Conservation (phyloP, 129 eudicot species). For the Helichrysum umbraculigerum region DNA sequence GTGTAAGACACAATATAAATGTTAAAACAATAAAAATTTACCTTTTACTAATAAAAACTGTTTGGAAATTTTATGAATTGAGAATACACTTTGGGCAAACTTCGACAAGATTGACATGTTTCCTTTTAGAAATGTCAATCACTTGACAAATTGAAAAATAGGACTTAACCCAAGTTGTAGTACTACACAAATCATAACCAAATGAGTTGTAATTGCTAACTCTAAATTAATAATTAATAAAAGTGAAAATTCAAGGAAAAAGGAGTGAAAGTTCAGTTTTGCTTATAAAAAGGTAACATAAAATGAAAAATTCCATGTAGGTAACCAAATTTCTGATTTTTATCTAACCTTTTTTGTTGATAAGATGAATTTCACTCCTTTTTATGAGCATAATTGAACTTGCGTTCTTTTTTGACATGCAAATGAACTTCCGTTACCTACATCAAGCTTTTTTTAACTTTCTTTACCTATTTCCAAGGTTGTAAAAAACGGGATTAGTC, state of each 20-base stretch:
- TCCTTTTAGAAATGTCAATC: not conserved
- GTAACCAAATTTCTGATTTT: not conserved
- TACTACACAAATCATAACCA: not conserved
- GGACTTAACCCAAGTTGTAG: not conserved
- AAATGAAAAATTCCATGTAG: no score
- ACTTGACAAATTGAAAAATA: not conserved
- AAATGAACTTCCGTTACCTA: no score
- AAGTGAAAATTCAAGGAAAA: not conserved
- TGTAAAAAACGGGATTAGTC: no score
- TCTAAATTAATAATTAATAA: not conserved
- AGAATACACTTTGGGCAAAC: not conserved
- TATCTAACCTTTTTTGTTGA: not conserved
- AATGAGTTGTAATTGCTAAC: not conserved
- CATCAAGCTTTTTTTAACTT: no score
- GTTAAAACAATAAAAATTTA: no score
- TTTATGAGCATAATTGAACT: no score
- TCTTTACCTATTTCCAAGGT: no score
- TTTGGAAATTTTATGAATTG: not conserved
- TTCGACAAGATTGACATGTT: not conserved
- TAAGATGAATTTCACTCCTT: no score
- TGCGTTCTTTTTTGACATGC: no score
- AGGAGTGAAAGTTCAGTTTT: not conserved
- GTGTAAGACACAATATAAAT: no score
- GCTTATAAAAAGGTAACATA: not conserved
- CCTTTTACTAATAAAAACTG: not conserved